Evolutionary conservation across 2,329 filamentous ascomycete species (phyloP).

Genomic region (Dactylellina cionopaga): DNA sequence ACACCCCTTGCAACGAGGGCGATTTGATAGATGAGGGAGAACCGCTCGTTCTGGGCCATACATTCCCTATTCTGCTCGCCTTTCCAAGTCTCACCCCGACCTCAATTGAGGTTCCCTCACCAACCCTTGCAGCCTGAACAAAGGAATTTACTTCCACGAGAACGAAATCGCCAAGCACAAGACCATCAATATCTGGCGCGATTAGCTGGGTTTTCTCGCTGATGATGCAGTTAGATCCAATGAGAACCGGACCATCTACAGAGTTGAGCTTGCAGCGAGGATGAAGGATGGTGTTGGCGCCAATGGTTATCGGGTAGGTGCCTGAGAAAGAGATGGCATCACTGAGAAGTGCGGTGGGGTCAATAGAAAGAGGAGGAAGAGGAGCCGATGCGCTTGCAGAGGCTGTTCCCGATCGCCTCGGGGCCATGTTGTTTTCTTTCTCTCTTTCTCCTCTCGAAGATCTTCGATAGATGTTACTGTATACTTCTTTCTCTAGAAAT

Average conservation of each 20-base stretch:
- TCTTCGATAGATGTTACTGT: too few relatives aligned
- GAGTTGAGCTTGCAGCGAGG: slow-evolving; percentile 84
- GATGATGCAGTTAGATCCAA: slow-evolving; percentile 83
- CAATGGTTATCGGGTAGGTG: slow-evolving; percentile 79
- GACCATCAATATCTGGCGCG: slow-evolving; percentile 60
- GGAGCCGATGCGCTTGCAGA: slow-evolving; percentile 31
- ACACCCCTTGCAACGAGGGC: too few relatives aligned
- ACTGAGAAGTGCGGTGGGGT: slow-evolving; percentile 62
- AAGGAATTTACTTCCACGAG: slow-evolving; percentile 70
- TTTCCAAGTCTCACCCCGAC: slow-evolving; percentile 71
- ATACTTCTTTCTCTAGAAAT: too few relatives aligned
- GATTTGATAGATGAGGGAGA: too few relatives aligned
- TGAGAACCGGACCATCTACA: slow-evolving; percentile 78
- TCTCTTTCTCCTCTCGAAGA: background rate
- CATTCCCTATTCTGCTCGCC: slow-evolving; percentile 72
- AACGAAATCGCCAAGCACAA: slow-evolving; percentile 71
- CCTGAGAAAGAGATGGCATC: slow-evolving; percentile 74
- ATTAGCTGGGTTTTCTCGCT: slow-evolving; percentile 74
- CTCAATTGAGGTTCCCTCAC: slow-evolving; percentile 70
- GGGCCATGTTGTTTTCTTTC: slow-evolving; percentile 12
- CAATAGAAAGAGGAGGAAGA: slow-evolving; percentile 41
- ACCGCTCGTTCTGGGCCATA: slow-evolving; percentile 58
- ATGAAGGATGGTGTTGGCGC: slow-evolving; percentile 82
- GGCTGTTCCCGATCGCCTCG: slow-evolving; percentile 26
- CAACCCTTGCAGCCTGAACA: slow-evolving; percentile 66